phyloP scores from a whole-genome alignment of 2,329 filamentous ascomycete species.

The Penicillium janthinellum region DNA sequence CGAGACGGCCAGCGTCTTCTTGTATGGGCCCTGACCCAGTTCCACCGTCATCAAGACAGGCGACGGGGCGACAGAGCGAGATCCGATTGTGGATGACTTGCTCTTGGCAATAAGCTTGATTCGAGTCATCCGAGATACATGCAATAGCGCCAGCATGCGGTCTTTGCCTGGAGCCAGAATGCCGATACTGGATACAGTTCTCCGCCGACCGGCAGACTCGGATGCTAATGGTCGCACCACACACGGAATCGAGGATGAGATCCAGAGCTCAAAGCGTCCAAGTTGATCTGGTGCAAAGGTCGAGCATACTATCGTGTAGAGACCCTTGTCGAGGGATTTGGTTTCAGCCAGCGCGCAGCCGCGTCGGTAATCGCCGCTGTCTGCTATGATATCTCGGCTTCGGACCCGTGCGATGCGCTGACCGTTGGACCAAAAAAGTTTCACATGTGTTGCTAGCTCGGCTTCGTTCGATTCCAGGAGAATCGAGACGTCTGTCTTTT shows the following conservation, averaged over 20 bases:
- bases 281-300: constrained; percentile 82
- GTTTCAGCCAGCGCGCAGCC: constrained; percentile 73
- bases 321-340: constrained; percentile 64
- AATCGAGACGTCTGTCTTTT: constrained; percentile 65
- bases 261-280: constrained; percentile 71
- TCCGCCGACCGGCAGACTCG: constrained; percentile 74
- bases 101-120: constrained; percentile 60
- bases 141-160: constrained; percentile 56
- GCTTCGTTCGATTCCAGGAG: constrained; percentile 69
- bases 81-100: constrained; percentile 44
- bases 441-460: constrained; percentile 78
- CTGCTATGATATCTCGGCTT: constrained; percentile 74
- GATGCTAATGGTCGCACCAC: constrained; percentile 63
- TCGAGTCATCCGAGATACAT: constrained; percentile 59
- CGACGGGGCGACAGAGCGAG: constrained; percentile 43
- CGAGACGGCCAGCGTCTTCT: constrained; percentile 65
- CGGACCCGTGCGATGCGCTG: constrained; percentile 69
- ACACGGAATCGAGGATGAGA: constrained; percentile 64
- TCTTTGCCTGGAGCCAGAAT: constrained; percentile 57
- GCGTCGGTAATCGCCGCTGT: constrained; percentile 85
- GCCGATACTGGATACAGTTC: constrained; percentile 49
- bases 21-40: constrained; percentile 69
- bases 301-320: constrained; percentile 86
- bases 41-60: constrained; percentile 73
- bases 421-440: constrained; percentile 76